Base-by-base conservation (phyloP, 148 eudicot species). In the Selenicereus undatus region DNA sequence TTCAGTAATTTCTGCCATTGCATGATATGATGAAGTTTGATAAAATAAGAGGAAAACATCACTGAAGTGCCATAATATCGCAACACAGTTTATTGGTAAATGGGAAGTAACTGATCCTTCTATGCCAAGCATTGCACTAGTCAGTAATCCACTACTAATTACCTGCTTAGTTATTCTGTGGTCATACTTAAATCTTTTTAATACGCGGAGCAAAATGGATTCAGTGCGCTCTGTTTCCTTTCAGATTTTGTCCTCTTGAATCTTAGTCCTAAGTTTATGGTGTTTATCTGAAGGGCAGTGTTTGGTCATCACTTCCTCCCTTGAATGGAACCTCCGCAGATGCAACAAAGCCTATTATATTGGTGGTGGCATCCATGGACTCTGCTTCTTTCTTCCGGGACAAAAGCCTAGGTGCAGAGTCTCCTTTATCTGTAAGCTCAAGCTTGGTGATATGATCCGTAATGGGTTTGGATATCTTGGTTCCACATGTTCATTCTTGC, bases 271-370 rank as follows among this genome's bases (percentile, higher is more conserved):
- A 76, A 65, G 70, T 24, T n/a, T 78, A n/a, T 69, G 70, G 75
- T 81, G 83, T 81, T 77, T 9, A 78, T 81, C 73, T 91, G 90
- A 92, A 92, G 93, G 93, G 91, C 98, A 96, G 99, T 91, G 98
- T 96, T 84, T 96, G 94, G 99, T 93, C 99, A 18, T 90, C 99
- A 52, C 94, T 96, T 88, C 99, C 98, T 76, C 93, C 95, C 74
- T 76, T 90, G 50, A 87, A 83, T 73, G 79, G 54, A 27, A 88
- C 90, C 45, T 89, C 91, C 72, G 74, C 90, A 36, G 81, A 78
- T 71, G 65, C 78, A 78, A 77, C 88, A 50, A 96, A 96, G 88
- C 89, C 89, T 69, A 90, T 90, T 60, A 83, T 96, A 85, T 78
- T 96, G 83, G 81, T 88, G 14, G 79, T 92, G 81, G 90, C 97